Base-by-base conservation (phyloP, 2,329 filamentous ascomycete genomes). In the Phaeosphaeriaceae sp. region DNA sequence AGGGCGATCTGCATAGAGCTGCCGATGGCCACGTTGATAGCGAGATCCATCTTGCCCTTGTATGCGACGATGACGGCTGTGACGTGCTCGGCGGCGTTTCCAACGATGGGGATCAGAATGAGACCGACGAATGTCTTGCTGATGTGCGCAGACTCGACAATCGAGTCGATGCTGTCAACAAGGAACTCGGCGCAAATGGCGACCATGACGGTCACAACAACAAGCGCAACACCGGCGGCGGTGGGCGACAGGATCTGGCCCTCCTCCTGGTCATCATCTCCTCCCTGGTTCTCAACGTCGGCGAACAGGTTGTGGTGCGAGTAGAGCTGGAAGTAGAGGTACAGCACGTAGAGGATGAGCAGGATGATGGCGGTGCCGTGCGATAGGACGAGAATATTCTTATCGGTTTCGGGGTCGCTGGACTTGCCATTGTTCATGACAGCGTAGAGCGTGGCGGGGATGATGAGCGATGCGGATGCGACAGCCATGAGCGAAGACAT, bases 401-500 rank as follows among this genome's bases (percentile, higher is more conserved):
- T 77, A 58, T 82, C 78, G 19, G 79, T 76, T 51, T 78, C 74
- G 21, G 78, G 75, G 55, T 78, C 73, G 25, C 55, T 48, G 25
- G 70, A 66, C 51, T 75, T 72, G 63, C 79, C 79, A 42, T 72
- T 70, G 49, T 65, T 79, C 45, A 84, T 76, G 13, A 79, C 78
- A 13, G 82, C 80, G 67, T 83, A 84, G 40, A 84, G 80, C 19
- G 82, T 84, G 2, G 82, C 82, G 9, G 82, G 82, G 58, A 84
- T 84, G 74, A 84, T 84, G 31, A 84, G 75, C 22, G 80, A 85
- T 10, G 83, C 83, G 31, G 80, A 81, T 24, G 84, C 81, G 60
- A 86, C 84, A 22, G 83, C 83, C 83, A 86, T 85, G 51, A 86
- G 78, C 5, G 83, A 87, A 0, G 85, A 86, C 85, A 87, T 93